Conservation (phyloP, 768 basidiomycete species). For the Tephrocybe rancida region DNA sequence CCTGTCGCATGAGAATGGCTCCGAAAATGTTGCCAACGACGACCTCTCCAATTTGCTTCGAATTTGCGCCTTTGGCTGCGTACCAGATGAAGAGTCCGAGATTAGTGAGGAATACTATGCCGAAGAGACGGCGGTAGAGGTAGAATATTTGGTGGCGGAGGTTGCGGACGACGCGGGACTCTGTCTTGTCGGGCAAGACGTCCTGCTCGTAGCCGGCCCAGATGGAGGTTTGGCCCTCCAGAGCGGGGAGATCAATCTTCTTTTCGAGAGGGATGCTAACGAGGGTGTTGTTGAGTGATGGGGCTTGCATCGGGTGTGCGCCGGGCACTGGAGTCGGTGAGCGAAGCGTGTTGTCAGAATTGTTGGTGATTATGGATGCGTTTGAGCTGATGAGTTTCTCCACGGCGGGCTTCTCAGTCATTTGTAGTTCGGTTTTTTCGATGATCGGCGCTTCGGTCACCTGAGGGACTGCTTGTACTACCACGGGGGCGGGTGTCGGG, state of each 20-base stretch:
- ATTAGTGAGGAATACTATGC: conserved; percentile 57
- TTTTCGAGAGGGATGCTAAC: conserved; percentile 21
- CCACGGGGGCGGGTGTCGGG: background rate
- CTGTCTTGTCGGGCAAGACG: conserved; percentile 50
- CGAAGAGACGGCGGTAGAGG: conserved; percentile 63
- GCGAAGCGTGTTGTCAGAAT: background rate
- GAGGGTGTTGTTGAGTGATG: conserved; percentile 13
- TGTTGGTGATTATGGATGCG: conserved; percentile 2
- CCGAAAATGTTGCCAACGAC: conserved; percentile 49
- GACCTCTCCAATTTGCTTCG: conserved; percentile 39
- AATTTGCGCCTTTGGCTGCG: conserved; percentile 34
- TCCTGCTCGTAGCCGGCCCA: conserved; percentile 60
- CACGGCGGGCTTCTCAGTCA: conserved; percentile 2
- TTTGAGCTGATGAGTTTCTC: conserved; percentile 3
- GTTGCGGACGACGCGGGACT: conserved; percentile 49
- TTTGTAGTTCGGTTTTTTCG: too few relatives aligned
- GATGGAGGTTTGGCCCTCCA: conserved; percentile 34
- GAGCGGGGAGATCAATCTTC: conserved; percentile 14
- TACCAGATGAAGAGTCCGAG: conserved; percentile 52
- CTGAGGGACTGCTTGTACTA: background rate
- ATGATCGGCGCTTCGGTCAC: too few relatives aligned
- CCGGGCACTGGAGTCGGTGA: background rate
- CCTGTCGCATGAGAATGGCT: conserved; percentile 53
- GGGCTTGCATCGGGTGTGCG: background rate
- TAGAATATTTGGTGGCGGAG: conserved; percentile 59